These are phyloP conservation scores for Alternaria ethzedia DNA, from an alignment of 2,329 filamentous ascomycete genomes.

Conservation along the genomic window DNA sequence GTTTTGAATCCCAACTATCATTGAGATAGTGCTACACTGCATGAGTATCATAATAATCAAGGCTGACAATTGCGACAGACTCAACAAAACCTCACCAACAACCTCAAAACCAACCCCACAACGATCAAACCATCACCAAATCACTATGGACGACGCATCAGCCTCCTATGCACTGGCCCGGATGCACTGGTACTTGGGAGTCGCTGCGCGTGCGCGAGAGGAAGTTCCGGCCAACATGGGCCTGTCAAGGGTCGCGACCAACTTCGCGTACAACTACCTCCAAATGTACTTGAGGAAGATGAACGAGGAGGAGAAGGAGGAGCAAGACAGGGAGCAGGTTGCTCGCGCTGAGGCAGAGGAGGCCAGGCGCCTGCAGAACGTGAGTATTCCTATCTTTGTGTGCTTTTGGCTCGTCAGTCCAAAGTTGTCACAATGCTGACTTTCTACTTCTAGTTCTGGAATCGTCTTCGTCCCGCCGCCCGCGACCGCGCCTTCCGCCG, in stretches of 20 bases:
- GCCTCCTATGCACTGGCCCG: background rate
- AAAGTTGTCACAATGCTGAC: background rate
- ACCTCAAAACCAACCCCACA: background rate
- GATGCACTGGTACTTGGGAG: background rate
- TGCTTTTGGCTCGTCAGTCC: background rate
- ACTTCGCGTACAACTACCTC: background rate
- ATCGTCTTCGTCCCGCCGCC: background rate
- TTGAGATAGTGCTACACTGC: background rate
- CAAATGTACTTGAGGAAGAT: background rate
- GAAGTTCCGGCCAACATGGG: background rate
- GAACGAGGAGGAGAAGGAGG: background rate
- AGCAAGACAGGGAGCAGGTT: background rate
- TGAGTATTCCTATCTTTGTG: background rate
- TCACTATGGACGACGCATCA: background rate
- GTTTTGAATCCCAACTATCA: background rate
- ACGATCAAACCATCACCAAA: background rate
- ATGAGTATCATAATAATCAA: background rate
- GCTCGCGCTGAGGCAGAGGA: background rate
- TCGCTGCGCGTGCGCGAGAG: background rate
- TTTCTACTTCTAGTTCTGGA: background rate
- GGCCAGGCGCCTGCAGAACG: background rate
- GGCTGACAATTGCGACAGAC: background rate
- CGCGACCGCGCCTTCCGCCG: background rate
- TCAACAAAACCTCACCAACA: background rate
- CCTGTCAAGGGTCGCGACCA: background rate